Evolutionary conservation across 768 basidiomycete genomes (phyloP), one percentile per base, ranked within the genome.

Genomic region (Psilocybe sp.): DNA sequence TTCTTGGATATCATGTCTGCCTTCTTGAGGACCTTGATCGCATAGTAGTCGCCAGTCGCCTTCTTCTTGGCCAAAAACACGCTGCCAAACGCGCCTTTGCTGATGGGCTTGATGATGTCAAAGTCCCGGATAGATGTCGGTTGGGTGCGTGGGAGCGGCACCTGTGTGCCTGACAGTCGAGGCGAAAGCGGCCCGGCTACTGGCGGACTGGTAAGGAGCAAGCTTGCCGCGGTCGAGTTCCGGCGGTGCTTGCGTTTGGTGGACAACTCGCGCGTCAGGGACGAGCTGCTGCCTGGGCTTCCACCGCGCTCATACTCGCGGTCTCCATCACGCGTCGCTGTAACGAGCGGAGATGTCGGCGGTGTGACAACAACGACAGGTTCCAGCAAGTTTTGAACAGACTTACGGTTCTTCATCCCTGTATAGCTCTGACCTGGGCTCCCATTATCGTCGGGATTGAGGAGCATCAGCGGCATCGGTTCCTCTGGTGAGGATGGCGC

Each of bases 1-100:
- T 99, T 99, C 81, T 99, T 99, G 36, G 97, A 92, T 66, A 99
- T 98, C 97, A 99, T 99, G 70, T 99, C 97, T n/a, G 94, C 92
- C 75, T 99, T 99, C 75, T 96, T 98, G 64, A 99, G 71, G n/a
- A 98, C 95, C 70, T 99, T 99, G 82, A 99, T 96, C 20, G 97
- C 97, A 71, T 88, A 99, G 69, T 98, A 98, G 69, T 98, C 97
- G 46, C 97, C 97, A 2, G 97, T 99, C 5, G 81, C 89, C 61
- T 92, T 95, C 80, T 99, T 99, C 77, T 96, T 98, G 38, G 97
- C 92, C 46, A 99, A 79, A 69, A 97, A 99, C 47, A 99, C 97
- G 8, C 94, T 94, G 13, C 97, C 97, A 65, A 99, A 98, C 1
- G 97, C 97, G 46, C 97, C 97, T 64, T 98, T 98, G 67, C 90